Evolutionary conservation across 2,329 filamentous ascomycete genomes (phyloP).

Genomic region (Coniochaeta ligniaria): DNA sequence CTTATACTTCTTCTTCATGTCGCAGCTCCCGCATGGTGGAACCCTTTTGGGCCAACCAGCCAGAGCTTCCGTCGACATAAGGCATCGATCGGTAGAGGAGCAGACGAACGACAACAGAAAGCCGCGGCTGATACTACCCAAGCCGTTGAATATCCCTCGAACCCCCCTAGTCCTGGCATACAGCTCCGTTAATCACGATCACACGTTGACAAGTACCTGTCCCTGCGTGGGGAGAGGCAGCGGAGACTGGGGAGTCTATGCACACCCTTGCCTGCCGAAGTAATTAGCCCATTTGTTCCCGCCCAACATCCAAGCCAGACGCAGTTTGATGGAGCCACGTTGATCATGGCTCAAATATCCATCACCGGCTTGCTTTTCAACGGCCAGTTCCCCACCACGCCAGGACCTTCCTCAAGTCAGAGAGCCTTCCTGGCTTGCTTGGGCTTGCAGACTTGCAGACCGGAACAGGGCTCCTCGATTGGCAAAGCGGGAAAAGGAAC

Average conservation of each 20-base stretch:
- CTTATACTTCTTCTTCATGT: constrained; percentile 17
- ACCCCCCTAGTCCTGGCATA: not conserved
- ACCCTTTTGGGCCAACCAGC: not conserved
- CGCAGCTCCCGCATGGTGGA: not conserved
- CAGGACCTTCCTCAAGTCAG: constrained; percentile 8
- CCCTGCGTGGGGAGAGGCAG: not conserved
- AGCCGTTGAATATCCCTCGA: not conserved
- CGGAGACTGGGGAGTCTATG: not conserved
- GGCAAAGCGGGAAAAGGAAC: constrained; percentile 6
- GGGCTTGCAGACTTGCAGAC: constrained; percentile 6
- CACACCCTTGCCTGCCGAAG: constrained; percentile 15
- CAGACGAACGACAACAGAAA: not conserved
- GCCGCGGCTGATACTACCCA: not conserved
- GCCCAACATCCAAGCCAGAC: constrained; percentile 8
- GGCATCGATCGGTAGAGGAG: not conserved
- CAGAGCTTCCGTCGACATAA: not conserved
- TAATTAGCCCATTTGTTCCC: constrained; percentile 18
- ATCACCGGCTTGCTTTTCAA: constrained; percentile 10
- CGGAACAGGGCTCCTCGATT: constrained; percentile 10
- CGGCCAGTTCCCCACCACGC: constrained; percentile 11
- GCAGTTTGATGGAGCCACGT: constrained; percentile 26
- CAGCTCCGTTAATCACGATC: constrained; percentile 1
- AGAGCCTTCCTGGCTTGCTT: not conserved
- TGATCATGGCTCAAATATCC: constrained; percentile 21
- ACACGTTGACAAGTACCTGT: constrained; percentile 3